Evolutionary conservation across 2,329 filamentous ascomycete genomes (phyloP).

Genomic region (Massarina eburnea): DNA sequence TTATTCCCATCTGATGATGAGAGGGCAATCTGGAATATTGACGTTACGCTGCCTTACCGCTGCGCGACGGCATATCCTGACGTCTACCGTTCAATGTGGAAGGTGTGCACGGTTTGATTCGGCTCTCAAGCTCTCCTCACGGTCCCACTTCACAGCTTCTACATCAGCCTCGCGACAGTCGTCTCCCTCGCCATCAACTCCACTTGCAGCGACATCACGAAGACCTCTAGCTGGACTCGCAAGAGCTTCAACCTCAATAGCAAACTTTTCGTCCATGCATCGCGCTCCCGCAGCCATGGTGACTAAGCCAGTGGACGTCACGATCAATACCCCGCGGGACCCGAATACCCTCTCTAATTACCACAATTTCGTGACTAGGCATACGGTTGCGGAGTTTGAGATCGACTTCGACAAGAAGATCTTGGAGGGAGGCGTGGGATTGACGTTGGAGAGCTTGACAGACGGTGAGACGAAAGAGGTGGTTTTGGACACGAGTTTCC

Average conservation of each 20-base stretch:
- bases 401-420: conserved; percentile 81
- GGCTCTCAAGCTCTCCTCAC: conserved; percentile 1
- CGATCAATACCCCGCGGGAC: conserved; percentile 62
- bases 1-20: conserved; percentile 5
- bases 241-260: conserved; percentile 4
- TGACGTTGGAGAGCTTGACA: conserved; percentile 76
- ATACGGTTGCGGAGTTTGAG: conserved; percentile 78
- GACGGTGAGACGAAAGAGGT: conserved; percentile 74
- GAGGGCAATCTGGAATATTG: neutral
- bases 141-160: conserved; percentile 11
- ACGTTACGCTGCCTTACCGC: conserved; percentile 1
- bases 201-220: neutral
- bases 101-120: conserved; percentile 9
- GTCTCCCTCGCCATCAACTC: conserved; percentile 3
- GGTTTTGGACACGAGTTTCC: conserved; percentile 82
- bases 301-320: conserved; percentile 41
- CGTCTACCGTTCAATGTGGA: conserved; percentile 4
- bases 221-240: neutral
- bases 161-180: conserved; percentile 6
- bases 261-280: conserved; percentile 19
- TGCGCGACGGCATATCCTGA: conserved; percentile 2
- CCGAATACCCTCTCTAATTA: conserved; percentile 93
- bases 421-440: conserved; percentile 73
- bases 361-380: conserved; percentile 78
- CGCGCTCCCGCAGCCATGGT: conserved; percentile 34